A percentile compares a stretch with the other conserved stretches of the same genome.
Conservation (phyloP, 768 basidiomycete genomes). For the Gyrodon lividus region DNA sequence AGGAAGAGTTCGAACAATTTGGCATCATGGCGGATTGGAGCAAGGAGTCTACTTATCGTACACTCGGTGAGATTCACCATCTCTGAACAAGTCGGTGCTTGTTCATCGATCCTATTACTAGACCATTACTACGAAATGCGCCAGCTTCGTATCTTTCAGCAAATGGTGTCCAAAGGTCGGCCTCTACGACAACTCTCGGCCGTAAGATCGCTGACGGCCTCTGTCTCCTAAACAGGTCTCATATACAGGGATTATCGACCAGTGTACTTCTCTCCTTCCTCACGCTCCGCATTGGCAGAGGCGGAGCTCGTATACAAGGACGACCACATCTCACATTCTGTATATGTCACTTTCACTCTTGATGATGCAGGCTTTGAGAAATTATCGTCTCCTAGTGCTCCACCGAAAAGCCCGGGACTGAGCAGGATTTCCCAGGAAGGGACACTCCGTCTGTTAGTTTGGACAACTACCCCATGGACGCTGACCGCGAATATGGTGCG, state of each 20-base stretch:
- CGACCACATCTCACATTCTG: constrained; percentile 83
- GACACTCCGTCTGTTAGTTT: constrained; percentile 65
- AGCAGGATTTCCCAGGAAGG: constrained; percentile 26
- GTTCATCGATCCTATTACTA: constrained; percentile 28
- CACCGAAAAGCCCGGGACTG: constrained; percentile 13
- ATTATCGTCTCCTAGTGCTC: neutral
- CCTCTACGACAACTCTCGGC: neutral
- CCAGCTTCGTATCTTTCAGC: constrained; percentile 80
- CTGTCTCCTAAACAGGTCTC: constrained; percentile 47
- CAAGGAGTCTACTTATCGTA: constrained; percentile 70
- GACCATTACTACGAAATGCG: constrained; percentile 87
- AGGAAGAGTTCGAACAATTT: constrained; percentile 73
- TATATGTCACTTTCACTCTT: constrained; percentile 80
- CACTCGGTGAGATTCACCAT: constrained; percentile 60
- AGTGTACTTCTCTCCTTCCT: constrained; percentile 94
- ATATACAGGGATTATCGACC: constrained; percentile 88
- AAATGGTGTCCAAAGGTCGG: constrained; percentile 83
- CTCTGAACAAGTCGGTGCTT: neutral
- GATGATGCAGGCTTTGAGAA: constrained; percentile 26
- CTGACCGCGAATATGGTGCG: constrained; percentile 91
- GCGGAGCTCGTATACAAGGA: constrained; percentile 92
- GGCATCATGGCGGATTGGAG: constrained; percentile 94
- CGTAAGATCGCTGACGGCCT: neutral
- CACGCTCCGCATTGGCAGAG: constrained; percentile 90
- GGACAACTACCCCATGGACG: constrained; percentile 99